A percentile compares a stretch with the other conserved stretches of the same genome.
phyloP scores from a whole-genome alignment of 495 filamentous ascomycete species.

The Xylaria intraflava region DNA sequence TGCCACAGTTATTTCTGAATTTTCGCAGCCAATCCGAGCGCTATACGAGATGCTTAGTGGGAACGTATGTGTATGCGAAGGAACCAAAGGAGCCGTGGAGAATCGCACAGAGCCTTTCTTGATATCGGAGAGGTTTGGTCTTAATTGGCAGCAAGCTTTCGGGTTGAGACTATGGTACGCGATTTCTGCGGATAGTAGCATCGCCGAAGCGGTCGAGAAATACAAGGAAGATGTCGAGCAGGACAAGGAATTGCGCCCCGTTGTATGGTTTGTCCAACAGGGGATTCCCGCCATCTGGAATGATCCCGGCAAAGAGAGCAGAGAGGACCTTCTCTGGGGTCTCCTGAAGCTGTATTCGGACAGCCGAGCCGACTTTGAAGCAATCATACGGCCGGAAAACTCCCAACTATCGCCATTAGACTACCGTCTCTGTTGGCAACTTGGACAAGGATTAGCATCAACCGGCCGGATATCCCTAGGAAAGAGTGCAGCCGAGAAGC shows the following conservation, averaged over 20 bases:
- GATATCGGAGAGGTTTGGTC: conserved; percentile 70
- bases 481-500: conserved; percentile 41
- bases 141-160: conserved; percentile 91
- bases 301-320: conserved; percentile 44
- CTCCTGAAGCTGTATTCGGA: conserved; percentile 72
- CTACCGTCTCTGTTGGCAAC: conserved; percentile 73
- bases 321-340: conserved; percentile 77
- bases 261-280: conserved; percentile 53
- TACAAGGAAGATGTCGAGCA: conserved; percentile 63
- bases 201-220: conserved; percentile 61
- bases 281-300: conserved; percentile 39
- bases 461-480: conserved; percentile 38
- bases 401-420: conserved; percentile 61
- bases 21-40: conserved; percentile 75
- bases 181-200: conserved; percentile 55
- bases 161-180: conserved; percentile 85
- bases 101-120: conserved; percentile 69
- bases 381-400: conserved; percentile 49
- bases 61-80: conserved; percentile 72
- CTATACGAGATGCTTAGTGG: conserved; percentile 86
- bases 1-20: conserved; percentile 72
- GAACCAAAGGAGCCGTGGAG: conserved; percentile 64
- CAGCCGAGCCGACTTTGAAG: conserved; percentile 42
- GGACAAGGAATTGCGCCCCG: conserved; percentile 54
- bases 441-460: conserved; percentile 52